These are phyloP conservation scores for Mycotypha africana DNA, from an alignment of 371 early-diverging fungal genomes.

Conservation along the genomic window DNA sequence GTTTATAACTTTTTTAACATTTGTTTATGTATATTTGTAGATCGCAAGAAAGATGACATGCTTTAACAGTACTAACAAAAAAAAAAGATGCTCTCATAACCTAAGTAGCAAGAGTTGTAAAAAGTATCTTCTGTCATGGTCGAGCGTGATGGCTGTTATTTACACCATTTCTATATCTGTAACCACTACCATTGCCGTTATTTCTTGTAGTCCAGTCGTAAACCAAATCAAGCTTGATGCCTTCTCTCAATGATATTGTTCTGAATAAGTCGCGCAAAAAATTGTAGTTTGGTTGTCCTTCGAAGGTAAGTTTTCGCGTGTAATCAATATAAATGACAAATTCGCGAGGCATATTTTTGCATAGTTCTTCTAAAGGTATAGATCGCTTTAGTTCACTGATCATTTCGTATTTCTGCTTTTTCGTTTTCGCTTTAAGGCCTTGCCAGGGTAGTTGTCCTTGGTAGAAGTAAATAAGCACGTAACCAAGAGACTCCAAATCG, in stretches of 20 bases:
- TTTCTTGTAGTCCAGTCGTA: slow-evolving; percentile 76
- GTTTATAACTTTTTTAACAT: too few relatives aligned
- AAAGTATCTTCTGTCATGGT: too few relatives aligned
- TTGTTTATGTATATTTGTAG: too few relatives aligned
- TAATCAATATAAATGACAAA: slow-evolving; percentile 93
- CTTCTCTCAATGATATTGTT: slow-evolving; percentile 84
- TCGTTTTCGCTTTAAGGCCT: slow-evolving; percentile 94
- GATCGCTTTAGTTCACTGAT: slow-evolving; percentile 97
- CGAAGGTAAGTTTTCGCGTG: slow-evolving; percentile 91
- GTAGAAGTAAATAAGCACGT: slow-evolving; percentile 97
- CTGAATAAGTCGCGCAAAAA: slow-evolving; percentile 92
- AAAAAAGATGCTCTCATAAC: too few relatives aligned
- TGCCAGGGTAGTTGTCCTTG: slow-evolving; percentile 99
- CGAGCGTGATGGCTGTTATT: too few relatives aligned
- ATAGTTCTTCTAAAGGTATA: slow-evolving; percentile 90
- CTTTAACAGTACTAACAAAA: too few relatives aligned
- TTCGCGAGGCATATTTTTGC: slow-evolving; percentile 91
- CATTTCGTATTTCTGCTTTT: slow-evolving; percentile 97
- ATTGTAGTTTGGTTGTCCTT: slow-evolving; percentile 95
- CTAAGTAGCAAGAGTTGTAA: too few relatives aligned
- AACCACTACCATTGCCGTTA: neutral
- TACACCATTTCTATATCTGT: too few relatives aligned
- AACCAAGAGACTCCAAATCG: slow-evolving; percentile 97
- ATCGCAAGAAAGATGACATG: too few relatives aligned
- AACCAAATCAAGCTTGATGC: slow-evolving; percentile 85